phyloP scores from a whole-genome alignment of 495 filamentous ascomycete species.

The Hamigera avellanea region DNA sequence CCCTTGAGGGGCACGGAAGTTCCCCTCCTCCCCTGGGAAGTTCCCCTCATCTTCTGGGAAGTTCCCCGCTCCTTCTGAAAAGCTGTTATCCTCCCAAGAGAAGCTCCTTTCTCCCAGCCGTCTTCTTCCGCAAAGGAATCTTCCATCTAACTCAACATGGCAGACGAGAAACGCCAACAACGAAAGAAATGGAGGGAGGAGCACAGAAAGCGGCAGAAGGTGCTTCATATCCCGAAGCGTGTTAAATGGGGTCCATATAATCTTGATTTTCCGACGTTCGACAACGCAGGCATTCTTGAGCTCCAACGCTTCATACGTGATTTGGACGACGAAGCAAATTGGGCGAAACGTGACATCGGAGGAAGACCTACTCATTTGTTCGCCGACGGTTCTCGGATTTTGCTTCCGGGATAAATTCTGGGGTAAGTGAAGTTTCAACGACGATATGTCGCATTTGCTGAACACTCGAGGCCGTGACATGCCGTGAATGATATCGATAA shows the following conservation, averaged over 20 bases:
- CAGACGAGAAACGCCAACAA: not conserved
- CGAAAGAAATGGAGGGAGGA: not conserved
- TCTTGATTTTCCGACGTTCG: slow-evolving; percentile 2
- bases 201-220: not conserved
- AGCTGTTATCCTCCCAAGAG: too few species aligned
- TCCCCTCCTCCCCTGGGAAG: too few species aligned
- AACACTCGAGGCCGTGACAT: too few species aligned
- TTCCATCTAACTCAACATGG: not conserved
- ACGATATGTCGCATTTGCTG: too few species aligned
- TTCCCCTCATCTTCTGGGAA: not conserved
- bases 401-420: too few species aligned
- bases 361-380: not conserved
- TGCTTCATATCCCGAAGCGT: not conserved
- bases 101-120: too few species aligned
- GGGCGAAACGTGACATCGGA: not conserved
- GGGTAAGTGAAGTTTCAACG: too few species aligned
- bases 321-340: slow-evolving; percentile 1
- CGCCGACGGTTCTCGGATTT: too few species aligned
- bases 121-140: not conserved
- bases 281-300: slow-evolving; percentile 1
- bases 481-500: too few species aligned
- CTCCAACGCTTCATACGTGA: not conserved
- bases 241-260: slow-evolving; percentile 3
- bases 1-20: too few species aligned
- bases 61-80: not conserved